phyloP scores from a whole-genome alignment of 1,284 basidiomycete species.

The Coniophora puteana region DNA sequence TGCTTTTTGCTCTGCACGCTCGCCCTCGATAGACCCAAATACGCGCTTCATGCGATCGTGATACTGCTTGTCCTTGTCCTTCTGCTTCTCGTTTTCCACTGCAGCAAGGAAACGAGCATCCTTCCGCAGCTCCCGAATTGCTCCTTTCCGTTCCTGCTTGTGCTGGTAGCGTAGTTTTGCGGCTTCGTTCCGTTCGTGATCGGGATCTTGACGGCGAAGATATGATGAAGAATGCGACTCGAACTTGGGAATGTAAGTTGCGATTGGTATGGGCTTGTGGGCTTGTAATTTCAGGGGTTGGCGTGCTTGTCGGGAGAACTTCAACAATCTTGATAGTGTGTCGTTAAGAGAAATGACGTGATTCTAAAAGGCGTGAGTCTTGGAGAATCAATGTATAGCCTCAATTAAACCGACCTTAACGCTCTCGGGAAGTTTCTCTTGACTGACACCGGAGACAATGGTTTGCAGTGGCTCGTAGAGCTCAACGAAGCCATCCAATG shows the following conservation, averaged over 20 bases:
- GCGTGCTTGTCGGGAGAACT: conserved; percentile 70
- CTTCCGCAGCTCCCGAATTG: conserved; percentile 94
- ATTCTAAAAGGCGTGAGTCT: conserved; percentile 23
- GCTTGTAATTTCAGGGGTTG: conserved; percentile 84
- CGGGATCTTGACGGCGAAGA: conserved; percentile 84
- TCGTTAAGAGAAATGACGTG: conserved; percentile 39
- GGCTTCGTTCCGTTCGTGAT: conserved; percentile 86
- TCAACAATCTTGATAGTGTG: conserved; percentile 60
- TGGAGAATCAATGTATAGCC: no score
- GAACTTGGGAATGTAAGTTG: conserved; percentile 93
- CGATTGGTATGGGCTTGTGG: conserved; percentile 96
- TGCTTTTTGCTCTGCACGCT: conserved; percentile 94
- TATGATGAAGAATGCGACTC: conserved; percentile 82
- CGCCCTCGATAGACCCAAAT: conserved; percentile 79
- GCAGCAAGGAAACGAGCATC: conserved; percentile 92
- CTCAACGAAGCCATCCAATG: conserved; percentile 81
- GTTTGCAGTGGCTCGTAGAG: conserved; percentile 67
- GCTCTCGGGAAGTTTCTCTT: conserved; percentile 42
- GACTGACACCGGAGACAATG: conserved; percentile 54
- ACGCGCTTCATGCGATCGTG: conserved; percentile 80
- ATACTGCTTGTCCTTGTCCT: conserved; percentile 80
- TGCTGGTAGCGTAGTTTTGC: conserved; percentile 86
- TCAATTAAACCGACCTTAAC: conserved; percentile 50
- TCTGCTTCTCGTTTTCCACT: conserved; percentile 81
- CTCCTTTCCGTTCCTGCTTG: conserved; percentile 97